These are phyloP conservation scores for Citrus unshiu DNA, from an alignment of 345 rosid species.

Conservation along the genomic window DNA sequence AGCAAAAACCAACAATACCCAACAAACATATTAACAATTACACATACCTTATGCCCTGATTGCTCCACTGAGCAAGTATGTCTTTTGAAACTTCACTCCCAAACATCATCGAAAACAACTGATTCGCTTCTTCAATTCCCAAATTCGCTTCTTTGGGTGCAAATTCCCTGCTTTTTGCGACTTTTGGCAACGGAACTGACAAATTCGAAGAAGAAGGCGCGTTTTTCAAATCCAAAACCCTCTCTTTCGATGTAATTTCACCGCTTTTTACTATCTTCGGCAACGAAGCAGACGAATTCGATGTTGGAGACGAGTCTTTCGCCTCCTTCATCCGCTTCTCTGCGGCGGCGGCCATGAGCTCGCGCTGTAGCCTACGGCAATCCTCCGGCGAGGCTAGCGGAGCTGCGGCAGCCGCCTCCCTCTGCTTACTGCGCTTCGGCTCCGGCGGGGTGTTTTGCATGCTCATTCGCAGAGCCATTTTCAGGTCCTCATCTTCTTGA, in stretches of 20 bases:
- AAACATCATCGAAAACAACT: conserved; percentile 74
- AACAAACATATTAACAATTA: not conserved
- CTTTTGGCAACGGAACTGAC: not conserved
- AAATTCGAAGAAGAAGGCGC: not conserved
- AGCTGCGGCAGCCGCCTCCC: conserved; percentile 45
- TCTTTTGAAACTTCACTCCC: conserved; percentile 66
- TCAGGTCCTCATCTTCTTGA: conserved; percentile 89
- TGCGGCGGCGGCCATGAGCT: conserved; percentile 97
- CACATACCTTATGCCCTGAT: conserved; percentile 90
- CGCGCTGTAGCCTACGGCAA: conserved; percentile 65
- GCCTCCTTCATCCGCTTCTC: conserved; percentile 73
- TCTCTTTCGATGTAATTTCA: conserved; percentile 24
- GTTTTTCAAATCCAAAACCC: conserved; percentile 18
- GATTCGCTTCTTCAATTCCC: conserved; percentile 47
- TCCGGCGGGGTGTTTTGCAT: conserved; percentile 91
- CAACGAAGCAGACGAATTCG: conserved; percentile 26
- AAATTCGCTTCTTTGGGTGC: conserved; percentile 45
- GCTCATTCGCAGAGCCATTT: conserved; percentile 88
- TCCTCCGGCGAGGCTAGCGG: conserved; percentile 55
- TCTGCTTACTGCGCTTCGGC: conserved; percentile 90
- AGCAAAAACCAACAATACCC: not conserved
- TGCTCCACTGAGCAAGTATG: conserved; percentile 89
- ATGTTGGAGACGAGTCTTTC: conserved; percentile 23
- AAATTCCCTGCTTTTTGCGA: conserved; percentile 22
- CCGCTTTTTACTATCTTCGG: conserved; percentile 12